Base-by-base conservation (phyloP, 306 rosid genomes). In the Hylodesmum podocarpum region DNA sequence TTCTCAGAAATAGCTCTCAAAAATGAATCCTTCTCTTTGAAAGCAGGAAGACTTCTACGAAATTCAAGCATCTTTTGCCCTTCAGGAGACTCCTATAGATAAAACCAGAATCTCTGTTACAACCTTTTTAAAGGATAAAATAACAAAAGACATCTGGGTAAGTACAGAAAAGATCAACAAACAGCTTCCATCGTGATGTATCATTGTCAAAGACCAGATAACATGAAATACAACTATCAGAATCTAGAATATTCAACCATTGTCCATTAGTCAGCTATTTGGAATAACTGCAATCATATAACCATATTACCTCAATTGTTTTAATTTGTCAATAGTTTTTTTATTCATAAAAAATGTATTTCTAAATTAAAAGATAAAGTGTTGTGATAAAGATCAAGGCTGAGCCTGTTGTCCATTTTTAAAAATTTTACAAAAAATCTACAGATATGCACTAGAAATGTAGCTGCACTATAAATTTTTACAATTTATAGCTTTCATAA, bases 21-120 rank as follows among this genome's bases (percentile, higher is more conserved):
- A 78, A 95, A 75, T 36, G 97, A 78, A 78, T 91, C 97, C 90
- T 87, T 92, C 83, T 84, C 97, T 79, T 88, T 89, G 85, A 86
- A 95, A 31, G 98, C 92, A 64, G 97, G 99, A 76, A 95, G 99
- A 80, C 84, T 82, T 78, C 82, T 80, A 62, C 99, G 94, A 81
- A 95, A 90, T 66, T 90, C 90, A 72, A 90, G 88, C 87, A 95
- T 83, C 80, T 84, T 88, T 80, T 81, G 76, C 73, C 99, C 99
- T 80, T 92, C 96, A 36, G 50, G 73, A 80, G 90, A 89, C 57
- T 86, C 90, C 99, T 95, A 61, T 65, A 49, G 70, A 75, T 28
- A 77, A 77, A 70, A 70, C 58, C 66, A 75, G 24, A 69, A 70
- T 78, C 37, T 78, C 37, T 46, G 66, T 65, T 49, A 82, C 46